Evolutionary conservation across 768 basidiomycete genomes (phyloP).

Genomic region (Termitomyces sp.): DNA sequence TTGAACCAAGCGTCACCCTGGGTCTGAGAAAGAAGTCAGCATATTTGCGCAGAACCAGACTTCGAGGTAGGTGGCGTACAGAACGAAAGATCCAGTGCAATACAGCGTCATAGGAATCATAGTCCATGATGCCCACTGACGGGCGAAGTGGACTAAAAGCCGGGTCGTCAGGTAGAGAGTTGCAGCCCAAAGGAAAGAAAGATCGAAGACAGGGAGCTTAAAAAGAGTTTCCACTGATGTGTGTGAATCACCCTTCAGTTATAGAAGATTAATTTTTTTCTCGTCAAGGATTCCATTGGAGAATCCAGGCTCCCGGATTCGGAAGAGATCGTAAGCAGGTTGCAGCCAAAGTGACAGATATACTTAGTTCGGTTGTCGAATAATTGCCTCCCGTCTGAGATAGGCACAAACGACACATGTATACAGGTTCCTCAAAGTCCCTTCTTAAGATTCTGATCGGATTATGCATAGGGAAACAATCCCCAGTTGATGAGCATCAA

Average conservation of each 20-base stretch:
- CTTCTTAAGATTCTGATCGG: constrained; percentile 28
- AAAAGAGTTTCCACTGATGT: constrained; percentile 30
- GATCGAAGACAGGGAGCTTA: constrained; percentile 28
- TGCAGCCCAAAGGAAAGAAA: constrained; percentile 24
- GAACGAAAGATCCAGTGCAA: constrained; percentile 78
- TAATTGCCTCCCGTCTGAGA: constrained; percentile 11
- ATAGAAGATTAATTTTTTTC: constrained; percentile 21
- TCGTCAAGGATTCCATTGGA: constrained; percentile 17
- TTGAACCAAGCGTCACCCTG: constrained; percentile 87
- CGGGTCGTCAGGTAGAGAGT: constrained; percentile 31
- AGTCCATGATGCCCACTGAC: constrained; percentile 52
- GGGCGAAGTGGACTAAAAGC: constrained; percentile 22
- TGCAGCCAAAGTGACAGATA: constrained; percentile 20
- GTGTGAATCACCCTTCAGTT: constrained; percentile 28
- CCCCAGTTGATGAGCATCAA: constrained; percentile 17
- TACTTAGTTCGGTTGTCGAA: constrained; percentile 16
- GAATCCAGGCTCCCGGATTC: constrained; percentile 26
- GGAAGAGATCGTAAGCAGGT: constrained; percentile 28
- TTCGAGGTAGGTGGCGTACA: constrained; percentile 32
- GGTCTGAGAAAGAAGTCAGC: constrained; percentile 41
- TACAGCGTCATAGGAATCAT: constrained; percentile 77
- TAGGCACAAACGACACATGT: constrained; percentile 22
- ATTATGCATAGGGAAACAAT: constrained; percentile 19
- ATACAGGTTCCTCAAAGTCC: constrained; percentile 20
- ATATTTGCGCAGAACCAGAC: constrained; percentile 1